These are phyloP conservation scores for Ogataea salicorniae DNA, from an alignment of 805 yeast species.

Conservation along the genomic window DNA sequence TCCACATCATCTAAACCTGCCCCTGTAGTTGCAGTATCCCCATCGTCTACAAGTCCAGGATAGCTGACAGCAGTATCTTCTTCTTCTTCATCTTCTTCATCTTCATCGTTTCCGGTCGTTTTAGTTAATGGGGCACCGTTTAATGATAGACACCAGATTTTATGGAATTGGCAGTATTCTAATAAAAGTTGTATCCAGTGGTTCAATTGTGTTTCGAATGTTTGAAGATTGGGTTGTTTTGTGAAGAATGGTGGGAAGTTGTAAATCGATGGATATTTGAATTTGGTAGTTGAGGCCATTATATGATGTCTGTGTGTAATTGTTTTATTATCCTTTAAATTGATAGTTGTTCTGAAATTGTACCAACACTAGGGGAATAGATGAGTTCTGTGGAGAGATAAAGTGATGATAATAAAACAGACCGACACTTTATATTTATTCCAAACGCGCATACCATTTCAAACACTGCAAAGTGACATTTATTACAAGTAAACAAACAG, in stretches of 20 bases:
- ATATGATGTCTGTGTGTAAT: not conserved
- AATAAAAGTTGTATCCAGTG: conserved; percentile 70
- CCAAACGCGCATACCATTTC: too few species aligned
- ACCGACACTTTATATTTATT: too few species aligned
- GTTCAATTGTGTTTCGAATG: conserved; percentile 70
- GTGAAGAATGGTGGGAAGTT: conserved; percentile 91
- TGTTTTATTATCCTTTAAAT: too few species aligned
- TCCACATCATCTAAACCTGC: conserved; percentile 7
- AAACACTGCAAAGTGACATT: too few species aligned
- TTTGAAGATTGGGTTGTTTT: conserved; percentile 75
- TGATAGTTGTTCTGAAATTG: too few species aligned
- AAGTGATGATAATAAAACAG: too few species aligned
- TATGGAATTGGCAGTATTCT: conserved; percentile 51
- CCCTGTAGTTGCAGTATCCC: not conserved
- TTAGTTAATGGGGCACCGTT: conserved; percentile 28
- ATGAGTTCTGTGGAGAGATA: too few species aligned
- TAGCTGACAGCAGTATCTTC: conserved; percentile 1
- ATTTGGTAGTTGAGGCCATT: conserved; percentile 4
- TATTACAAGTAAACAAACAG: too few species aligned
- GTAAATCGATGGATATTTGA: conserved; percentile 48
- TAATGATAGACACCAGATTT: conserved; percentile 48
- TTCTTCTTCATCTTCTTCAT: conserved; percentile 29
- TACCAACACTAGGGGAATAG: too few species aligned
- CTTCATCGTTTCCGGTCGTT: conserved; percentile 20
- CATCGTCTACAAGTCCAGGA: conserved; percentile 6